Percentiles rank a stretch among this genome's conserved stretches.
Conservation (phyloP, 2,329 filamentous ascomycete species). For the Chalaropsis thielavioides region DNA sequence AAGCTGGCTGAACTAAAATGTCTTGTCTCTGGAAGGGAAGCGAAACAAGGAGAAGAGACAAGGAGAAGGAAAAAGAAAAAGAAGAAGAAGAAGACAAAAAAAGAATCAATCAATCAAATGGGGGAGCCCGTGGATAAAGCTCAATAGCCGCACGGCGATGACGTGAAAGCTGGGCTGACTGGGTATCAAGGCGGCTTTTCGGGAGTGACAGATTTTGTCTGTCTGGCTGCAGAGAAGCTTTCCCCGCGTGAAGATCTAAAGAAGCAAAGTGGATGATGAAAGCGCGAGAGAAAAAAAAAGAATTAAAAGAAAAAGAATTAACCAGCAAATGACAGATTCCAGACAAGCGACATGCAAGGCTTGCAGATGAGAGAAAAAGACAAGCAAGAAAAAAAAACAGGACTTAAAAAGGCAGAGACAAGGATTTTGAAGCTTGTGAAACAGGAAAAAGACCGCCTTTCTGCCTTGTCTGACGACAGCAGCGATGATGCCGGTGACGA, state of each 20-base stretch:
- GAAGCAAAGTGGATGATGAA: not conserved
- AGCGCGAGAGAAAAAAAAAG: not conserved
- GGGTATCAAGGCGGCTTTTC: too few relatives aligned
- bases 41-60: not conserved
- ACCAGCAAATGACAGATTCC: not conserved
- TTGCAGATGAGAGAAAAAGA: not conserved
- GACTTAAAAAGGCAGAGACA: not conserved
- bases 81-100: not conserved
- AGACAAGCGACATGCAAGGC: constrained; percentile 3
- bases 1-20: not conserved
- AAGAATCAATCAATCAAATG: too few relatives aligned
- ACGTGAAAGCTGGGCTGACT: too few relatives aligned
- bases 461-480: too few relatives aligned
- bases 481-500: too few relatives aligned
- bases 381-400: not conserved
- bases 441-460: not conserved
- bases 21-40: not conserved
- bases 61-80: not conserved
- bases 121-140: too few relatives aligned
- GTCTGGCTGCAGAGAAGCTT: not conserved
- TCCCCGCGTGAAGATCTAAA: not conserved
- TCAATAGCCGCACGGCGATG: too few relatives aligned
- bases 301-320: not conserved
- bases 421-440: constrained; percentile 1
- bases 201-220: too few relatives aligned